Evolutionary conservation across 2,329 filamentous ascomycete genomes (phyloP), one percentile per base, ranked within the genome.

Genomic region (Fonsecaea monophora): DNA sequence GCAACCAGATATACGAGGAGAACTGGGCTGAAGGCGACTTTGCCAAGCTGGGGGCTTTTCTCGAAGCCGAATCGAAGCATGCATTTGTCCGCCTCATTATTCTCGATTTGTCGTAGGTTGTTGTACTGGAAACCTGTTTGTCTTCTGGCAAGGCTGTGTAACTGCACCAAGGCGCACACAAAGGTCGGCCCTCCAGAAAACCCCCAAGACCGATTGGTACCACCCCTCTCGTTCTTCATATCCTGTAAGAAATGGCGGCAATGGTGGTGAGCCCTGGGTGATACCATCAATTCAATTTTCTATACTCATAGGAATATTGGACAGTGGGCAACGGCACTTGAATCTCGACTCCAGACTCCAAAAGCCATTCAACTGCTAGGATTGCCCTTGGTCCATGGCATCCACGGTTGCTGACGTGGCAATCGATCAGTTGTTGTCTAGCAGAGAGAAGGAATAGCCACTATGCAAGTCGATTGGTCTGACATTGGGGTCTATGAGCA

Each of bases 321-420:
- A 37, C 21, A 50, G 40, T 34, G 57, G 57, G 30, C 12, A 32
- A 42, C 15, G 15, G 40, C 6, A 53, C 13, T 53, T 18, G 21
- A 50, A 34, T 6, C 48, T 18, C 37, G 15, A 40, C 37, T 40
- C 10, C 37, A 42, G 15, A 42, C 40, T 42, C 40, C 40, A 42
- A 42, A 42, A n/a, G 15, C 40, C 40, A n/a, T 42, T 40, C 37
- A 13, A 40, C 37, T 40, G 37, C 37, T 40, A 13, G 37, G 8
- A 4, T 12, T 50, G 15, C 45, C 45, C 18, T 25, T 25, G 21
- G 4, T 25, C 45, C 18, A 4, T 10, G 10, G 21, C 1, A 10
- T 42, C 50, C 40, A 32, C 37, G 57, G 57, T 25, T 53, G 59
- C 50, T 62, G 60, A 62, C 60, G 60, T 62, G 60, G 60, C 59